Base-by-base conservation (phyloP, 257 asterid species). In the Thymus quinquecostatus region DNA sequence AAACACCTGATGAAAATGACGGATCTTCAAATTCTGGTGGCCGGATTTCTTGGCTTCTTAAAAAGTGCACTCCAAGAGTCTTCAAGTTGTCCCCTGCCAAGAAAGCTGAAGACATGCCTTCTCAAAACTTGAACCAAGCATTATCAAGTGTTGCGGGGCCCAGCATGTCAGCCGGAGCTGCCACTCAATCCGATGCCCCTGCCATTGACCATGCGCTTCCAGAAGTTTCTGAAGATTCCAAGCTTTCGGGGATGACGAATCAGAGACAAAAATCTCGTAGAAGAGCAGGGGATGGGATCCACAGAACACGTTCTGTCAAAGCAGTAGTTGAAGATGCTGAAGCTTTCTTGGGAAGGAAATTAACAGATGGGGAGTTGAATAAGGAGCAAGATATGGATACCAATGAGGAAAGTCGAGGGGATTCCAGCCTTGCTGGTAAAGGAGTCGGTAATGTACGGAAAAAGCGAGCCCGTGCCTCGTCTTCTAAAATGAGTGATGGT, bases 291-390 rank as follows among this genome's bases (percentile, higher is more conserved):
- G 77, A 61, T 43, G 83, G 78, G 66, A 75, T 82, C 75, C 84
- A 61, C 77, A 80, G 92, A 73, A 84, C 83, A 56, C 84, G 67
- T 57, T 81, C 96, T 32, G 89, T 81, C 50, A 86, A 83, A 75
- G 87, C 78, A 21, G 95, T 78, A 50, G 89, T 91, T 82, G 89
- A 93, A 82, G 96, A 93, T 36, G 93, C 86, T 50, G 86, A 80
- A 40, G 83, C 78, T 73, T 78, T 87, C 79, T 74, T 88, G 66
- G 81, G 85, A 53, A 69, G 80, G 80, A 68, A 63, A 30, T 50
- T 86, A 4, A 84, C 66, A 57, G 84, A 65, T 73, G 38, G 38
- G 44, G 54, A 64, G 58, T 64, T 67, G 54, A 83, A 65, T 73
- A 34, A 33, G 45, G 55, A 64, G 58, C 68, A 45, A 50, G 54